Conservation (phyloP, 108 stramenopile genomes). For the Discostella pseudostelligera region DNA sequence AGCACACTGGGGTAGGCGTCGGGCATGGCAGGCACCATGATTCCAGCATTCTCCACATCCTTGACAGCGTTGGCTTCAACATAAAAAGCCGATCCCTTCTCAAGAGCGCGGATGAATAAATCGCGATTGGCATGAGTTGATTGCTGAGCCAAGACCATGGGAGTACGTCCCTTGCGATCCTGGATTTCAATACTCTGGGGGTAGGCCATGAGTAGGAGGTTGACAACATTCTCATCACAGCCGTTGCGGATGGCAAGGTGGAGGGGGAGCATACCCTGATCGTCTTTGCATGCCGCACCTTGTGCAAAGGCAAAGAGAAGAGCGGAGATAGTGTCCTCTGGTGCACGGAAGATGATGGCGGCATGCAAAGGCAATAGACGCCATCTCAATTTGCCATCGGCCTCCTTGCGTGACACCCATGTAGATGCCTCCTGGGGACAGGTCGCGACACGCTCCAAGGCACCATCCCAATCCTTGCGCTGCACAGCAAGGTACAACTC, state of each 20-base stretch:
- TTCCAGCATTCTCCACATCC: neutral
- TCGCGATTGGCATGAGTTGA: conserved; percentile 60
- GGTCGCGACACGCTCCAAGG: conserved; percentile 36
- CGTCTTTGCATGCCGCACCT: conserved; percentile 73
- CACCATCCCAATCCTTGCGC: conserved; percentile 71
- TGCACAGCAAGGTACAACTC: conserved; percentile 73
- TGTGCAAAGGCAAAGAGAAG: conserved; percentile 63
- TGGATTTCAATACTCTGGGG: conserved; percentile 75
- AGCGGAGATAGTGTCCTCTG: conserved; percentile 61
- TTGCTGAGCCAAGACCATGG: conserved; percentile 73
- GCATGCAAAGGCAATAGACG: conserved; percentile 85
- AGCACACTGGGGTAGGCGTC: neutral
- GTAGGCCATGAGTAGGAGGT: conserved; percentile 64
- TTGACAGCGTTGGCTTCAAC: conserved; percentile 31
- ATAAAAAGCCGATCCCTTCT: conserved; percentile 62
- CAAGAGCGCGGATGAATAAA: conserved; percentile 63
- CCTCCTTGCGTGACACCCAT: conserved; percentile 78
- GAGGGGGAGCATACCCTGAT: conserved; percentile 85
- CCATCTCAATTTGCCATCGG: conserved; percentile 76
- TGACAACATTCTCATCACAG: conserved; percentile 49
- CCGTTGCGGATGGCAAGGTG: conserved; percentile 83
- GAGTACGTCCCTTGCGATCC: conserved; percentile 85
- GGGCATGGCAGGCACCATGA: conserved; percentile 8
- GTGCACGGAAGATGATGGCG: conserved; percentile 85
- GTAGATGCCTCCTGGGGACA: conserved; percentile 59